Evolutionary conservation across 176 grass and related monocot genomes (phyloP).

Genomic region (Zizania latifolia): DNA sequence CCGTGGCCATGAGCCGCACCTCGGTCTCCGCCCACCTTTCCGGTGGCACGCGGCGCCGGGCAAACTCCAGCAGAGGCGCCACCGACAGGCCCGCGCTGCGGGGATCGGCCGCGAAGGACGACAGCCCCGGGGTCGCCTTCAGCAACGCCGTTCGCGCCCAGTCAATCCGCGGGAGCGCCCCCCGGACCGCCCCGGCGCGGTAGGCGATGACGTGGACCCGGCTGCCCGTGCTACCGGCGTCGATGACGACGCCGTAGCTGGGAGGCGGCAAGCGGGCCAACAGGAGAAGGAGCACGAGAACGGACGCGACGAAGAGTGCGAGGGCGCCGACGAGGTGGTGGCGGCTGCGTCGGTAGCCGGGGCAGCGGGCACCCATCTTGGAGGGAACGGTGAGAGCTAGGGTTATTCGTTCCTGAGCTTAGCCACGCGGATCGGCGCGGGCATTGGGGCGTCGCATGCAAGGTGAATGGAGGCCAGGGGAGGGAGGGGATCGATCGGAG

Average conservation of each 20-base stretch:
- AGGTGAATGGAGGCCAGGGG: not conserved
- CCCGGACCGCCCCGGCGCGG: not conserved
- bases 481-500: not conserved
- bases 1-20: constrained; percentile 85
- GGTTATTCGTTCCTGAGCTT: constrained; percentile 15
- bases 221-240: constrained; percentile 77
- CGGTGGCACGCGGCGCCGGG: constrained; percentile 37
- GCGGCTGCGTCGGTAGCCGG: not conserved
- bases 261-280: not conserved
- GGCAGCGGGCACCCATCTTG: constrained; percentile 32
- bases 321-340: constrained; percentile 23
- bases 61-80: constrained; percentile 67
- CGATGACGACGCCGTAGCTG: constrained; percentile 60
- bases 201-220: constrained; percentile 71
- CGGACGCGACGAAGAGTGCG: not conserved
- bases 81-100: constrained; percentile 52
- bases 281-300: constrained; percentile 25
- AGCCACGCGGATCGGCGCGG: constrained; percentile 9
- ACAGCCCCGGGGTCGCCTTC: constrained; percentile 64
- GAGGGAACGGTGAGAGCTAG: not conserved
- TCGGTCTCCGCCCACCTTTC: constrained; percentile 47
- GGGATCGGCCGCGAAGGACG: constrained; percentile 50
- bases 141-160: constrained; percentile 36
- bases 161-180: constrained; percentile 34
- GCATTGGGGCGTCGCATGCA: constrained; percentile 55